Conservation (phyloP, 768 basidiomycete genomes). For the Aureoboletus auriporus region DNA sequence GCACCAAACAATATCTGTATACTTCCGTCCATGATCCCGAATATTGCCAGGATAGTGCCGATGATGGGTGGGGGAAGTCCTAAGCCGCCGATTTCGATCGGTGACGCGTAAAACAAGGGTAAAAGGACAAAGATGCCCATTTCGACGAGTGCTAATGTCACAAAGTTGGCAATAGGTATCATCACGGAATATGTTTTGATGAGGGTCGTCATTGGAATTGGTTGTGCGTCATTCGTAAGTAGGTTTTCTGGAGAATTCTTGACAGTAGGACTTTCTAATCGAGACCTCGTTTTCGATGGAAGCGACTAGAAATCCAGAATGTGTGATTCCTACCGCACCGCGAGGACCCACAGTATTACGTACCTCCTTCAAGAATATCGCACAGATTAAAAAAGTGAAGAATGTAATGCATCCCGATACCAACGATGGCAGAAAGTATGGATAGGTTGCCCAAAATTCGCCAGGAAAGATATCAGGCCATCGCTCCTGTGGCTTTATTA, state of each 20-base stretch:
- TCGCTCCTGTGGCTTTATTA: slow-evolving; percentile 51
- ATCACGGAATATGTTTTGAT: slow-evolving; percentile 29
- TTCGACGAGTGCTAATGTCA: slow-evolving; percentile 39
- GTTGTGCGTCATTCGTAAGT: background rate
- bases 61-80: slow-evolving; percentile 39
- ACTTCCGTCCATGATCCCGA: slow-evolving; percentile 35
- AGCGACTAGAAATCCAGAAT: slow-evolving; percentile 18
- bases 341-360: background rate
- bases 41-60: slow-evolving; percentile 34
- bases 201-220: slow-evolving; percentile 32
- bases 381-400: slow-evolving; percentile 14
- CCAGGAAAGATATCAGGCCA: slow-evolving; percentile 47
- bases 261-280: background rate
- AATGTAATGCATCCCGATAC: slow-evolving; percentile 15
- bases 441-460: slow-evolving; percentile 34
- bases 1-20: slow-evolving; percentile 41
- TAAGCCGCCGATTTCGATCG: slow-evolving; percentile 40
- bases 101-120: slow-evolving; percentile 45
- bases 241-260: background rate
- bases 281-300: slow-evolving; percentile 12
- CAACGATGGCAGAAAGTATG: slow-evolving; percentile 36
- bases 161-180: slow-evolving; percentile 41
- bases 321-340: background rate
- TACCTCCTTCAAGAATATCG: slow-evolving; percentile 30
- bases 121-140: slow-evolving; percentile 35